A percentile compares a stretch with the other conserved stretches of the same genome.
These are phyloP conservation scores for Pinus tabuliformis DNA, from an alignment of 75 land plant genomes.

Conservation along the genomic window DNA sequence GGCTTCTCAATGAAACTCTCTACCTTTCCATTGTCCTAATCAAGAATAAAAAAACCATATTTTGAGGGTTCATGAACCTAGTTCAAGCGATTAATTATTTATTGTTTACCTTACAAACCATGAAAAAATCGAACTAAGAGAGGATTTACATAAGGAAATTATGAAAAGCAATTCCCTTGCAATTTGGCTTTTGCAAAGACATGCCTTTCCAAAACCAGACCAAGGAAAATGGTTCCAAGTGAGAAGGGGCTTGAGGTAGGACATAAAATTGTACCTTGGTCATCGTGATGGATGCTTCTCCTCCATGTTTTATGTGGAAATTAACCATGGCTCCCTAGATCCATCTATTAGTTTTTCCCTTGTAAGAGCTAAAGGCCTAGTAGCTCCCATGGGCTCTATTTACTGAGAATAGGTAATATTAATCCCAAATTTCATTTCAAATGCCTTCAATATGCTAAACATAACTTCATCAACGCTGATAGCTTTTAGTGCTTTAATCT, in stretches of 20 bases:
- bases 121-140: not conserved
- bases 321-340: conserved; percentile 78
- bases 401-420: conserved; percentile 91
- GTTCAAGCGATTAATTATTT: not conserved
- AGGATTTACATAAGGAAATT: not conserved
- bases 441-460: conserved; percentile 87
- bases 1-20: conserved; percentile 87
- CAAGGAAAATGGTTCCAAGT: not conserved
- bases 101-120: not conserved
- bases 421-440: conserved; percentile 74
- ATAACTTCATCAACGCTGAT: conserved; percentile 86
- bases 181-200: not conserved
- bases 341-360: conserved; percentile 79
- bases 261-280: conserved; percentile 66
- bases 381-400: conserved; percentile 93
- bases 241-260: not conserved
- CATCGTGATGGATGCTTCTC: conserved; percentile 95
- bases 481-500: conserved; percentile 90
- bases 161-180: not conserved
- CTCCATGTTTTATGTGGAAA: conserved; percentile 84
- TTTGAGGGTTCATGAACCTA: conserved; percentile 95
- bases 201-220: no score
- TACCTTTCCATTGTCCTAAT: conserved; percentile 67
- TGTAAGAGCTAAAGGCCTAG: conserved; percentile 92
- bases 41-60: conserved; percentile 83